Conservation (phyloP, 495 filamentous ascomycete genomes). For the Parmelia sp. region DNA sequence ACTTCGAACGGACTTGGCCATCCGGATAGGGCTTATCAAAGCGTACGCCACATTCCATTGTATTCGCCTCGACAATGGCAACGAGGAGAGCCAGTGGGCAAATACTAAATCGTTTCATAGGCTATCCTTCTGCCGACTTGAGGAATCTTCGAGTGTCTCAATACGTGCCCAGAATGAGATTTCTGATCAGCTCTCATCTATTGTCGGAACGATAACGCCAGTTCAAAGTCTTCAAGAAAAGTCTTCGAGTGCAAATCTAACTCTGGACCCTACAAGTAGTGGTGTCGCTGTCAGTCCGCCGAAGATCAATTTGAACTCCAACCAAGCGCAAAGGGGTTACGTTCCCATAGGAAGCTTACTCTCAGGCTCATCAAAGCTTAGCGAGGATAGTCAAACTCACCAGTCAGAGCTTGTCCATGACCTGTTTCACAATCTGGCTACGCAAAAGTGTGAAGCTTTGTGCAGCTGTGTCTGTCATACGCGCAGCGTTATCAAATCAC, state of each 20-base stretch:
- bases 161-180: not conserved
- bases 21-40: constrained; percentile 7
- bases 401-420: too few species aligned
- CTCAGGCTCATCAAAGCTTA: too few species aligned
- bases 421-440: too few species aligned
- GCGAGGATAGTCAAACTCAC: too few species aligned
- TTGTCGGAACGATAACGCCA: not conserved
- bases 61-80: not conserved
- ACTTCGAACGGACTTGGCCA: constrained; percentile 6
- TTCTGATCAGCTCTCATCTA: not conserved
- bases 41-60: constrained; percentile 3
- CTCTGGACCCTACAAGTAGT: too few species aligned
- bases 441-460: constrained; percentile 9
- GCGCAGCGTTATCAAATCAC: constrained; percentile 3
- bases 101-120: constrained; percentile 6
- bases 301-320: too few species aligned
- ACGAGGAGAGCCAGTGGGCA: not conserved
- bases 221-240: not conserved
- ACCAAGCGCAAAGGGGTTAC: too few species aligned
- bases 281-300: too few species aligned
- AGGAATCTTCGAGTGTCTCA: constrained; percentile 10
- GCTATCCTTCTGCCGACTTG: not conserved
- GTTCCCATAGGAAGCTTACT: too few species aligned
- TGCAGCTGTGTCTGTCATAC: constrained; percentile 21
- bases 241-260: too few species aligned